These are phyloP conservation scores for Aspergillus novofumigatus DNA, from an alignment of 2,329 filamentous ascomycete genomes.

Conservation along the genomic window DNA sequence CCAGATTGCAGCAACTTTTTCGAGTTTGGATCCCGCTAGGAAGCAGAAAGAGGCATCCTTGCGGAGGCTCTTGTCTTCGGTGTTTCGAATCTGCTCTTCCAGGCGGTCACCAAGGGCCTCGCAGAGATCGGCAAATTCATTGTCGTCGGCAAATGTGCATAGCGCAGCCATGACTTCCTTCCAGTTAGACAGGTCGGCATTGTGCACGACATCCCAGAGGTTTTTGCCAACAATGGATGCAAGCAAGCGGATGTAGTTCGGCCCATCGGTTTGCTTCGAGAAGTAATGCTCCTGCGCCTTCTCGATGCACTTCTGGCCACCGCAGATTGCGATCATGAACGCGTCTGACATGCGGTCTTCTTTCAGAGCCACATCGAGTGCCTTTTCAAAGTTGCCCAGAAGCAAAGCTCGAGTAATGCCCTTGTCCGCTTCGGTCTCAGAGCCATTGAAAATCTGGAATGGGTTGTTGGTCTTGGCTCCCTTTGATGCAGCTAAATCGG, in stretches of 20 bases:
- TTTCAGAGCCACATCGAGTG: slow-evolving; percentile 80
- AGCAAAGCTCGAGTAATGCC: slow-evolving; percentile 83
- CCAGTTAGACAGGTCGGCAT: slow-evolving; percentile 89
- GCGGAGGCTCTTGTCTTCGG: slow-evolving; percentile 55
- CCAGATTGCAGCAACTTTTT: slow-evolving; percentile 97
- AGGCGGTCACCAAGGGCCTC: slow-evolving; percentile 91
- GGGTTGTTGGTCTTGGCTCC: slow-evolving; percentile 90
- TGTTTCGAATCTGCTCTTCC: slow-evolving; percentile 58
- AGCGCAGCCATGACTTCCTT: slow-evolving; percentile 95
- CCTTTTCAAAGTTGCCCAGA: slow-evolving; percentile 84
- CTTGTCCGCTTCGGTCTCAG: slow-evolving; percentile 80
- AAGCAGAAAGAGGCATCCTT: slow-evolving; percentile 97
- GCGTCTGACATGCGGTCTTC: slow-evolving; percentile 91
- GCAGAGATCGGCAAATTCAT: slow-evolving; percentile 90
- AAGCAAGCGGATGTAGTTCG: slow-evolving; percentile 87
- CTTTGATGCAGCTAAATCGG: slow-evolving; percentile 79
- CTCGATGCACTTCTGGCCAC: slow-evolving; percentile 86
- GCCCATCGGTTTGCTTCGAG: slow-evolving; percentile 72
- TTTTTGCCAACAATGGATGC: slow-evolving; percentile 94
- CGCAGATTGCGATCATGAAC: slow-evolving; percentile 96
- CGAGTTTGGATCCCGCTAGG: slow-evolving; percentile 88
- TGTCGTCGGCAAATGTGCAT: slow-evolving; percentile 89
- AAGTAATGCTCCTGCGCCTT: slow-evolving; percentile 92
- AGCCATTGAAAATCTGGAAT: slow-evolving; percentile 81
- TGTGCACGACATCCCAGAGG: slow-evolving; percentile 96